A percentile compares a stretch with the other conserved stretches of the same genome.
Evolutionary conservation across 148 eudicot genomes (phyloP).

Genomic region (Fagopyrum esculentum): DNA sequence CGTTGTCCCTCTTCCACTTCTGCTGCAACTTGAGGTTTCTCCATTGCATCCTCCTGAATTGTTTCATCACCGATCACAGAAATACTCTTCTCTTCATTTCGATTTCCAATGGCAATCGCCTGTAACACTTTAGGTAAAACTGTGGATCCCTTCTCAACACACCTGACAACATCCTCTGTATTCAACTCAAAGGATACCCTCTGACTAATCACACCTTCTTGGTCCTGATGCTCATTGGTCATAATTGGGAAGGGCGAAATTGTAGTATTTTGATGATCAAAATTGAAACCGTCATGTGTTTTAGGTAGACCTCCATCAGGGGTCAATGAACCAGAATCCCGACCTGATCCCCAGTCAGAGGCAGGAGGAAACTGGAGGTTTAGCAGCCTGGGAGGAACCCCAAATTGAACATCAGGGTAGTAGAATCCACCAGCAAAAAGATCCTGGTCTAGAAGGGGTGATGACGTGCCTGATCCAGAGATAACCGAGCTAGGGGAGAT

Average conservation of each 20-base stretch:
- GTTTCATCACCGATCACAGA: conserved; percentile 19
- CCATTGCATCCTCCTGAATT: conserved; percentile 13
- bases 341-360: conserved; percentile 56
- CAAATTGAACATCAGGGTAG: conserved; percentile 41
- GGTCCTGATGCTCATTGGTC: conserved; percentile 30
- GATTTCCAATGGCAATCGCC: conserved; percentile 15
- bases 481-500: conserved; percentile 87
- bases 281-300: conserved; percentile 28
- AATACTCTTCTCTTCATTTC: conserved; percentile 16
- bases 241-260: conserved; percentile 31
- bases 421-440: conserved; percentile 32
- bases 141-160: conserved; percentile 63
- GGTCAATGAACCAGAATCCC: conserved; percentile 51
- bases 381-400: conserved; percentile 50
- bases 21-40: conserved; percentile 19
- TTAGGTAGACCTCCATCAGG: conserved; percentile 26
- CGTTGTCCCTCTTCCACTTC: conserved; percentile 45
- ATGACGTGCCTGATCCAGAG: conserved; percentile 86
- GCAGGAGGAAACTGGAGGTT: conserved; percentile 40
- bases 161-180: conserved; percentile 70
- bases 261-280: conserved; percentile 47
- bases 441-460: conserved; percentile 70
- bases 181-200: conserved; percentile 83
- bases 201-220: conserved; percentile 36
- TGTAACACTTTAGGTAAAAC: conserved; percentile 36